A percentile compares a stretch with the other conserved stretches of the same genome.
phyloP scores from a whole-genome alignment of 1,284 basidiomycete genomes.

The Rhodotorula sp. region DNA sequence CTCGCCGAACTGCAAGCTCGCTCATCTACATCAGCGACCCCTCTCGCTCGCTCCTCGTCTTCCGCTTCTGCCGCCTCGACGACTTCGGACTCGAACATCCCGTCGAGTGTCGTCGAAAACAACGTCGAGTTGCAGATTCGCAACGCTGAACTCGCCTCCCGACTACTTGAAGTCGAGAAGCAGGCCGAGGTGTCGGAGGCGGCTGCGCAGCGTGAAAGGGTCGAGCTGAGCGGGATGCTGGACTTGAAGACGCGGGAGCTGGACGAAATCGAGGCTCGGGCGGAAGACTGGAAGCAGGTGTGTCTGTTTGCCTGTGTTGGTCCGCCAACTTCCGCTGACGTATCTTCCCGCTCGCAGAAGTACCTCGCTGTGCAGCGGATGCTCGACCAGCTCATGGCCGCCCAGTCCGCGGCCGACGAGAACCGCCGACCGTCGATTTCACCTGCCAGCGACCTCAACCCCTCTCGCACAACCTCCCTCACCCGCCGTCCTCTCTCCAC shows the following conservation, averaged over 20 bases:
- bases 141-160: conserved; percentile 18
- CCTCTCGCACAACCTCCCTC: not conserved
- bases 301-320: not conserved
- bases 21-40: not conserved
- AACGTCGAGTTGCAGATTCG: conserved; percentile 19
- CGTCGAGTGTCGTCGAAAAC: not conserved
- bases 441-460: not conserved
- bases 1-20: conserved; percentile 14
- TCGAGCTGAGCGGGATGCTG: conserved; percentile 1
- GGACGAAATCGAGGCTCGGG: conserved; percentile 8
- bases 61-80: not conserved
- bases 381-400: conserved; percentile 16
- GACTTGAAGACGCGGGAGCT: conserved; percentile 18
- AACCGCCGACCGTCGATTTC: conserved; percentile 9
- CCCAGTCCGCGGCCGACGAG: not conserved
- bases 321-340: not conserved
- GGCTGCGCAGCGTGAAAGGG: conserved; percentile 2
- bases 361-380: conserved; percentile 28
- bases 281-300: conserved; percentile 32
- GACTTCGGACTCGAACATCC: not conserved
- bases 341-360: conserved; percentile 7
- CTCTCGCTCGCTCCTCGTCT: not conserved
- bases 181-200: not conserved
- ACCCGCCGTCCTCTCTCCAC: conserved; percentile 8
- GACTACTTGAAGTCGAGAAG: conserved; percentile 19